Conservation (phyloP, 495 filamentous ascomycete genomes). For the Astrothelium macrocarpum region DNA sequence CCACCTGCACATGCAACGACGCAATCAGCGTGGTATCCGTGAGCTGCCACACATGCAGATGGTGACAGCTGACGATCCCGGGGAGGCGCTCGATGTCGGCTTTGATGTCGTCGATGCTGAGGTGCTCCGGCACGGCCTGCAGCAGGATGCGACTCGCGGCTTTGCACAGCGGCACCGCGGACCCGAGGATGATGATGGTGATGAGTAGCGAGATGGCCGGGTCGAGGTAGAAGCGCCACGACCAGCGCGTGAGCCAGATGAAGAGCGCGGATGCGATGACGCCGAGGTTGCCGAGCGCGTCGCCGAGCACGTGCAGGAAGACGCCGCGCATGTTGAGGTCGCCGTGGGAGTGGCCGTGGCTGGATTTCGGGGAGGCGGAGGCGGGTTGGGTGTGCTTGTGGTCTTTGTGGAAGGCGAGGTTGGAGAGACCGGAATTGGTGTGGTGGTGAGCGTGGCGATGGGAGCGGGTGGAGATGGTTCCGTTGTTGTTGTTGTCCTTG, state of each 20-base stretch:
- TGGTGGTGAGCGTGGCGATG: constrained; percentile 19
- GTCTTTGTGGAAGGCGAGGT: constrained; percentile 36
- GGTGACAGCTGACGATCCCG: constrained; percentile 81
- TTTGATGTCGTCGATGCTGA: constrained; percentile 83
- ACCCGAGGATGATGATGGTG: constrained; percentile 84
- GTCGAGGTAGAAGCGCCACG: constrained; percentile 70
- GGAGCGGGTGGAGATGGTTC: constrained; percentile 13
- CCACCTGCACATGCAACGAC: constrained; percentile 82
- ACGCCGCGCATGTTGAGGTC: constrained; percentile 98
- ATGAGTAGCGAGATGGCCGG: constrained; percentile 93
- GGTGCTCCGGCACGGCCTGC: constrained; percentile 80
- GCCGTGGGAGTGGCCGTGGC: constrained; percentile 63
- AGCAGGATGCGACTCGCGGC: constrained; percentile 90
- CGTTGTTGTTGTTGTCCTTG: constrained; percentile 5
- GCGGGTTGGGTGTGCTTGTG: constrained; percentile 81
- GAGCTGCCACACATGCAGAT: constrained; percentile 95
- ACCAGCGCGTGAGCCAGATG: constrained; percentile 75
- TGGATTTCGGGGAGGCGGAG: constrained; percentile 46
- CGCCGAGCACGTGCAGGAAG: constrained; percentile 90
- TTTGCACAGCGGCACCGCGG: constrained; percentile 84
- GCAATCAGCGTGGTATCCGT: constrained; percentile 89
- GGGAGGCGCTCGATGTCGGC: constrained; percentile 77
- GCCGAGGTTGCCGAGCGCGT: constrained; percentile 93
- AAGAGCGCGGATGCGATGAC: constrained; percentile 88
- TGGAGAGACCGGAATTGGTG: constrained; percentile 7